Base-by-base conservation (phyloP, 2,329 filamentous ascomycete genomes). In the Pseudogymnoascus sp. region DNA sequence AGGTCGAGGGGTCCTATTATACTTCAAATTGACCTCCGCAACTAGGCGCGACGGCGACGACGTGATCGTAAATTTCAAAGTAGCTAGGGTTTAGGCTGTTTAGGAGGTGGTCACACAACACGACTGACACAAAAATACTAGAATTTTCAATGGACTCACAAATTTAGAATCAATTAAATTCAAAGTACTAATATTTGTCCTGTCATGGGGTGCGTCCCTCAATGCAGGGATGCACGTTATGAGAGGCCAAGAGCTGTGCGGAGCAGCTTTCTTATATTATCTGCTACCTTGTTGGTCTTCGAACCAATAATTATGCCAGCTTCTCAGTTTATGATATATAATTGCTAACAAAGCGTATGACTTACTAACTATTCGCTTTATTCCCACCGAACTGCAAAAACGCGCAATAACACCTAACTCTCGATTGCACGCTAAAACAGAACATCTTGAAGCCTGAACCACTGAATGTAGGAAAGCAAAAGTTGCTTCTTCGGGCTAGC, bases 11-110 rank as follows among this genome's bases (percentile, higher is more conserved):
- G 38, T 41, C n/a, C 16, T 59, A 62, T 64, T 45, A 43, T 55
- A 9, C 37, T 49, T 33, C 9, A 23, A 23, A 64, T 62, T 55
- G 38, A 64, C 61, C 65, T 58, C 40, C 33, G 28, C 58, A 66
- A 65, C 18, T 18, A 18, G 18, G 18, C 18, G 18, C 18, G 18
- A 18, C 18, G 18, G 18, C 18, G 18, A 18, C 18, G 18, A 18
- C 18, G 18, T 18, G 18, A 18, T 18, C 18, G 18, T 18, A 18
- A 18, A 18, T 18, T 18, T 18, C 18, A 18, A 2, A 18, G 18
- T 18, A 18, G 18, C 18, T 18, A 18, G 18, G 18, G 18, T 18
- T 18, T 18, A 2, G 18, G 18, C 18, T 18, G 2, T 18, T 18
- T 18, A 18, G 18, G 18, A 18, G 18, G 18, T 18, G 18, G 18